A percentile compares a stretch with the other conserved stretches of the same genome.
Evolutionary conservation across 805 yeast species (phyloP).

Genomic region (Monosporozyma aerobia): DNA sequence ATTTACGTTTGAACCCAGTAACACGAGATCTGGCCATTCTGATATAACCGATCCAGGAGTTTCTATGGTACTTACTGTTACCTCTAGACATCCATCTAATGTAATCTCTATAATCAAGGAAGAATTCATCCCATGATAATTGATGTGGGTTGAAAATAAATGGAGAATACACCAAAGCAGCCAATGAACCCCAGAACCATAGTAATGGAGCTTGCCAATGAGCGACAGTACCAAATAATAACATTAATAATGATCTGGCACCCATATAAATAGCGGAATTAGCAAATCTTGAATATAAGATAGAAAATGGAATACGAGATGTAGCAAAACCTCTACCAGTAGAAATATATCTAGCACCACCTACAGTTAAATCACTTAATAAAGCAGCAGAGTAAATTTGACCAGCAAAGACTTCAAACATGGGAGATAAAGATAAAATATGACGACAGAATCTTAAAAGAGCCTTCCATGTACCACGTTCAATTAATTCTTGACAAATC

Average conservation of each 20-base stretch:
- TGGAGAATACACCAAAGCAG: constrained; percentile 85
- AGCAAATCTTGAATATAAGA: constrained; percentile 67
- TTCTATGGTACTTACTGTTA: constrained; percentile 80
- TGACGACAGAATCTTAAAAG: constrained; percentile 61
- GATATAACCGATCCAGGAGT: constrained; percentile 80
- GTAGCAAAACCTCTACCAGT: constrained; percentile 86
- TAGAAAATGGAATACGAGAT: constrained; percentile 66
- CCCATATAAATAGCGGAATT: constrained; percentile 80
- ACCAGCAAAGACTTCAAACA: constrained; percentile 78
- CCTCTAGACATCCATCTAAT: constrained; percentile 86
- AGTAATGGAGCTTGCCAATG: constrained; percentile 89
- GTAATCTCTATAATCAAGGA: constrained; percentile 90
- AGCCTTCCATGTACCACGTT: constrained; percentile 74
- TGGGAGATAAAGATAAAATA: constrained; percentile 60
- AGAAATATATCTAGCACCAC: constrained; percentile 81
- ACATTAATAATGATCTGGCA: constrained; percentile 64
- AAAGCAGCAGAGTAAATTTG: constrained; percentile 68
- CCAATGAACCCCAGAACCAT: constrained; percentile 95
- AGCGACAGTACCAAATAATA: constrained; percentile 62
- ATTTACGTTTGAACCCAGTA: constrained; percentile 72
- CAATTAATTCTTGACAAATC: constrained; percentile 69
- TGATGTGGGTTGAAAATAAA: constrained; percentile 96
- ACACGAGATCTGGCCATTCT: constrained; percentile 76
- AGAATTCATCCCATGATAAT: constrained; percentile 91
- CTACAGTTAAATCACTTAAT: constrained; percentile 62